phyloP scores from a whole-genome alignment of 2,329 filamentous ascomycete genomes.

The Penicillium sclerotigenum region DNA sequence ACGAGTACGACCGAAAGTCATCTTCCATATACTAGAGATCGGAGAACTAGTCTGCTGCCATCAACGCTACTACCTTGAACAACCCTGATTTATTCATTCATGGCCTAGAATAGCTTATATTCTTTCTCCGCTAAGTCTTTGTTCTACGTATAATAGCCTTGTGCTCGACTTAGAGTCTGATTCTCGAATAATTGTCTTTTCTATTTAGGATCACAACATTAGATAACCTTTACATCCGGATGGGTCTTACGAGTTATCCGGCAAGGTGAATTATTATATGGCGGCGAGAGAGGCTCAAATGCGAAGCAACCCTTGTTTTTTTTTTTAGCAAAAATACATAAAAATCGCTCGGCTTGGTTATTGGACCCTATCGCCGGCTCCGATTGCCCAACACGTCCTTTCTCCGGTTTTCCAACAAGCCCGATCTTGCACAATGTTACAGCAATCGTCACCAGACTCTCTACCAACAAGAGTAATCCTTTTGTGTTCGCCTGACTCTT shows the following conservation, averaged over 20 bases:
- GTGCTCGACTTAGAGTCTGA: not conserved
- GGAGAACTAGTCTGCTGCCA: slow-evolving; percentile 8
- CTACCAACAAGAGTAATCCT: not conserved
- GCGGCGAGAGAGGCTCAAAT: slow-evolving; percentile 12
- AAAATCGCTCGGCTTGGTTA: slow-evolving; percentile 4
- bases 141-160: not conserved
- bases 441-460: slow-evolving; percentile 12
- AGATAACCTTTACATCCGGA: not conserved
- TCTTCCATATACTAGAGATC: slow-evolving; percentile 8
- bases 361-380: slow-evolving; percentile 6
- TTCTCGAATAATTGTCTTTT: not conserved
- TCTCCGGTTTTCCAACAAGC: slow-evolving; percentile 2
- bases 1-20: slow-evolving; percentile 1
- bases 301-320: slow-evolving; percentile 5
- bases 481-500: slow-evolving; percentile 8
- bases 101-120: not conserved
- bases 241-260: not conserved
- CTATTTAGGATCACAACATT: not conserved
- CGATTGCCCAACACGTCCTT: slow-evolving; percentile 13
- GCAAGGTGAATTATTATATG: not conserved
- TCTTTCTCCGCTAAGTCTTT: not conserved
- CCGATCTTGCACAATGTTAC: slow-evolving; percentile 11
- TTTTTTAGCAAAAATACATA: not conserved
- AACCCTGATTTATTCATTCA: slow-evolving; percentile 10
- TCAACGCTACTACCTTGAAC: slow-evolving; percentile 16